Conservation (phyloP, 495 filamentous ascomycete genomes). For the Penicillium coffeae region DNA sequence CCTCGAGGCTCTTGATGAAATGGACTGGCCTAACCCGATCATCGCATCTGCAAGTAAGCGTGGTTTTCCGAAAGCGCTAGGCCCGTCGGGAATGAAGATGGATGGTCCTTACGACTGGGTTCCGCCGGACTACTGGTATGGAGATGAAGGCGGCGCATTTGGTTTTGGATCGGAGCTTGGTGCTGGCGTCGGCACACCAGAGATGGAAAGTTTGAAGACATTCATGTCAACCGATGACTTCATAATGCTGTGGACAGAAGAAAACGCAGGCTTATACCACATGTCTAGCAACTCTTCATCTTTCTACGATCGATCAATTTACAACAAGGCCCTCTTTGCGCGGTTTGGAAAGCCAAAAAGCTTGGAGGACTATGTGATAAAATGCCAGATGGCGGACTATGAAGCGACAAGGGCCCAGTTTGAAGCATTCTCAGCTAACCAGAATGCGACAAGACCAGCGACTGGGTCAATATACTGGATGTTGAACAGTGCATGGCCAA, state of each 20-base stretch:
- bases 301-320: slow-evolving; percentile 54
- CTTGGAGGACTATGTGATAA: slow-evolving; percentile 53
- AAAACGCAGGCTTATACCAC: slow-evolving; percentile 53
- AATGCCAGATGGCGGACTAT: slow-evolving; percentile 58
- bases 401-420: slow-evolving; percentile 59
- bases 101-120: slow-evolving; percentile 67
- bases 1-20: slow-evolving; percentile 40
- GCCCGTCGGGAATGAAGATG: slow-evolving; percentile 62
- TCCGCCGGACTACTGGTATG: slow-evolving; percentile 62
- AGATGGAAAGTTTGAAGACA: slow-evolving; percentile 46
- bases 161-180: slow-evolving; percentile 62
- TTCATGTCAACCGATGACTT: slow-evolving; percentile 53
- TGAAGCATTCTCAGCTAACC: slow-evolving; percentile 52
- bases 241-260: slow-evolving; percentile 51
- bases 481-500: slow-evolving; percentile 63
- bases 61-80: slow-evolving; percentile 48
- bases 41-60: slow-evolving; percentile 55
- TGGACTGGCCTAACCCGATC: slow-evolving; percentile 56
- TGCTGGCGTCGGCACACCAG: slow-evolving; percentile 59
- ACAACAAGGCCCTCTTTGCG: slow-evolving; percentile 50
- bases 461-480: slow-evolving; percentile 68
- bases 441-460: slow-evolving; percentile 49
- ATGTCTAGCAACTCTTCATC: slow-evolving; percentile 51
- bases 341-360: slow-evolving; percentile 51
- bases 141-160: slow-evolving; percentile 52